Evolutionary conservation across 352 stramenopile genomes (phyloP), one percentile per base, ranked within the genome.

Genomic region (Globisporangium middletonii): DNA sequence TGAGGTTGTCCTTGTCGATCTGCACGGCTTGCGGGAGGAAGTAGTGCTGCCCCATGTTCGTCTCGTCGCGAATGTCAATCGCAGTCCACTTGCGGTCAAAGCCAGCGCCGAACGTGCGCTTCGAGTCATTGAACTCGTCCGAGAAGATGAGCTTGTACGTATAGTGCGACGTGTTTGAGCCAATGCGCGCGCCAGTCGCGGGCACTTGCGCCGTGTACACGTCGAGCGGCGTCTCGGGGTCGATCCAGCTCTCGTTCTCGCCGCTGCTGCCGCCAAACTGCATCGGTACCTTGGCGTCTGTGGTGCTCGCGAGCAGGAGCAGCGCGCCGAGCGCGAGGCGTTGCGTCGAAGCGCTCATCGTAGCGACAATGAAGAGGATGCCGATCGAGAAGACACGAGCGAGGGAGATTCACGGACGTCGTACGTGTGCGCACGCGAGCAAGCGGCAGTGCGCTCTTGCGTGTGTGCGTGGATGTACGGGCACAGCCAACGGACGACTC

Each of bases 31-130:
- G 85, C 23, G 89, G 89, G 53, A 98, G 83, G 68, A 99, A 99
- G 75, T 97, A 98, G 68, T 99, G 96, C 68, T 98, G 88, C 1
- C 94, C 96, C 65, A 95, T 94, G 65, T 97, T 97, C 42, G 85
- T 90, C 56, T 84, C 92, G 60, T 99, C 96, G 61, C 95, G 96
- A 55, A 98, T 96, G 70, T 99, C 75, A 50, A 98, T 72, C 6
- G 96, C 93, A 19, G 95, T 99, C 97, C 97, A 99, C 60, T 92
- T 92, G 37, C 81, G 77, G 74, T 99, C 97, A 55, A 89, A 87
- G 37, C 97, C 97, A 35, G 98, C 86, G 55, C 92, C 75, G 68
- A 99, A 99, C 46, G 68, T 84, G 54, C 97, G 88, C 58, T 86
- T 91, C 15, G 89, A 88, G 69, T 83, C 76, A 65, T 99, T 94